A percentile compares a stretch with the other conserved stretches of the same genome.
phyloP scores from a whole-genome alignment of 148 eudicot genomes.

The Arctostaphylos glauca region DNA sequence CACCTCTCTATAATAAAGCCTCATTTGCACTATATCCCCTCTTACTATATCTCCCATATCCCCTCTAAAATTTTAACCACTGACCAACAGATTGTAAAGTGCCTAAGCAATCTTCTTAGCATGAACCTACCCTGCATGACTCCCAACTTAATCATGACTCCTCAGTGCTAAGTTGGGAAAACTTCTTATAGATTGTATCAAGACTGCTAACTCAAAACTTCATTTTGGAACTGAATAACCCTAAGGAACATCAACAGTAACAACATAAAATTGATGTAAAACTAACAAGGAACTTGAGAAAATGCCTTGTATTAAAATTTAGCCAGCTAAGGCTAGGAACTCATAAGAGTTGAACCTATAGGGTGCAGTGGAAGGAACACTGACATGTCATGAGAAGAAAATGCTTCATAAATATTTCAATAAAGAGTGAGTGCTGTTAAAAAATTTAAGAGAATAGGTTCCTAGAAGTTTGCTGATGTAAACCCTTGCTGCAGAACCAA shows the following conservation, averaged over 20 bases:
- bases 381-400: neutral
- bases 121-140: neutral
- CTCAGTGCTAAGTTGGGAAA: neutral
- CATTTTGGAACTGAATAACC: neutral
- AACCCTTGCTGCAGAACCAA: neutral
- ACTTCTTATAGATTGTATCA: neutral
- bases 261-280: neutral
- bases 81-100: neutral
- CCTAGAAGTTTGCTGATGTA: neutral
- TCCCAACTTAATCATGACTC: neutral
- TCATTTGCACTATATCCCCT: too few species aligned
- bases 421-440: neutral
- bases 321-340: neutral
- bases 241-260: neutral
- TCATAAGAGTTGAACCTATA: neutral
- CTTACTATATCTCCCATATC: too few species aligned
- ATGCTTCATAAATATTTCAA: neutral
- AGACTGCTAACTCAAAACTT: neutral
- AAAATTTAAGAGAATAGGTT: neutral
- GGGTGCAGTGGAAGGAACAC: neutral
- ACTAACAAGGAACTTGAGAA: neutral
- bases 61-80: too few species aligned
- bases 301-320: neutral
- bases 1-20: too few species aligned
- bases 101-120: neutral